phyloP scores from a whole-genome alignment of 306 rosid genomes.

The Sophora flavescens region DNA sequence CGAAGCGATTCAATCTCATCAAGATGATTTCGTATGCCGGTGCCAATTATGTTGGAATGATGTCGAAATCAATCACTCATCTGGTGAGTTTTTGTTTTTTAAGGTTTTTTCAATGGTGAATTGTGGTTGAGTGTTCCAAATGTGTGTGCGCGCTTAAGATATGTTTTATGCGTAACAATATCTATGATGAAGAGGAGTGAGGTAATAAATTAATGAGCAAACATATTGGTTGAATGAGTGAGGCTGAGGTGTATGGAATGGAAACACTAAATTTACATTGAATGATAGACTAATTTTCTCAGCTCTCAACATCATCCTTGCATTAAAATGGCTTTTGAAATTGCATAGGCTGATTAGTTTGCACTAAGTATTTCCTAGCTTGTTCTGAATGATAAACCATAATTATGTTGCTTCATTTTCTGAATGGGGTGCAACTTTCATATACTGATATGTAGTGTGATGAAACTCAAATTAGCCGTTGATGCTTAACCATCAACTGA shows the following conservation, averaged over 20 bases:
- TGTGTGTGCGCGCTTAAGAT: not conserved
- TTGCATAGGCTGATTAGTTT: slow-evolving; percentile 17
- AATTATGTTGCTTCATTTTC: slow-evolving; percentile 20
- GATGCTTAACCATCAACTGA: slow-evolving; percentile 10
- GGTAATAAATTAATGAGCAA: not conserved
- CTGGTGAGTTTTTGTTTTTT: slow-evolving; percentile 58
- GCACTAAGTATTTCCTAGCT: not conserved
- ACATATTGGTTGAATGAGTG: not conserved
- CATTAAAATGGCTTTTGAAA: slow-evolving; percentile 23
- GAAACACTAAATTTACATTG: not conserved
- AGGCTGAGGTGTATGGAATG: not conserved
- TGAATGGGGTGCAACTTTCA: slow-evolving; percentile 31
- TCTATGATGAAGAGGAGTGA: not conserved
- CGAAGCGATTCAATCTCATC: slow-evolving; percentile 72
- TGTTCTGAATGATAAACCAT: slow-evolving; percentile 38
- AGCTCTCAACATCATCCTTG: not conserved
- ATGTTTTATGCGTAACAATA: not conserved
- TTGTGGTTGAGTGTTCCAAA: not conserved
- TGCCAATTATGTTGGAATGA: slow-evolving; percentile 71
- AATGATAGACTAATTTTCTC: not conserved
- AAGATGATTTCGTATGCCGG: slow-evolving; percentile 76
- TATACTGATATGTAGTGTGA: not conserved
- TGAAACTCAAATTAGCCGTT: not conserved
- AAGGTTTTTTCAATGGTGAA: not conserved
- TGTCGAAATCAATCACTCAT: slow-evolving; percentile 83